phyloP scores from a whole-genome alignment of 116 monocot species.

The Zostera marina region DNA sequence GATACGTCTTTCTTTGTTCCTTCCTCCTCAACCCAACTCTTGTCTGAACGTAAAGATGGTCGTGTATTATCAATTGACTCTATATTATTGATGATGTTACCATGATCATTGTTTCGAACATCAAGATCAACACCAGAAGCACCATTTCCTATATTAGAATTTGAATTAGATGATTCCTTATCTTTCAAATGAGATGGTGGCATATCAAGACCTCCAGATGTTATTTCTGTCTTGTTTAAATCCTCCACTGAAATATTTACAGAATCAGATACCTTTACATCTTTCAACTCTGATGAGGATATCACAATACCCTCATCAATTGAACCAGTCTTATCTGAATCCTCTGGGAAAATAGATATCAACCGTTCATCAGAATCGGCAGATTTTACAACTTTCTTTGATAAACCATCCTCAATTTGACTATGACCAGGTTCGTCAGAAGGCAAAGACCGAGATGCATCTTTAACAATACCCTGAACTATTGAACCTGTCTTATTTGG shows the following conservation, averaged over 20 bases:
- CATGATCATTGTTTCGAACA: slow-evolving; percentile 3
- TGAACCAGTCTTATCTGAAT: neutral
- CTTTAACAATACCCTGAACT: neutral
- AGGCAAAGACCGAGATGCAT: too few species aligned
- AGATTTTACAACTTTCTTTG: neutral
- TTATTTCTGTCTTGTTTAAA: neutral
- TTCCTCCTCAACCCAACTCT: slow-evolving; percentile 1
- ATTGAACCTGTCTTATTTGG: neutral
- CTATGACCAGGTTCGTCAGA: neutral
- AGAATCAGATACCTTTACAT: neutral
- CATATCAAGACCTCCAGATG: neutral
- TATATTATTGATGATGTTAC: slow-evolving; percentile 1
- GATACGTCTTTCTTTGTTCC: neutral
- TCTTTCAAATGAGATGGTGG: neutral
- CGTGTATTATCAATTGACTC: neutral
- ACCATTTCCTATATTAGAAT: slow-evolving; percentile 3
- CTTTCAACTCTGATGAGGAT: neutral
- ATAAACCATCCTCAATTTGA: neutral
- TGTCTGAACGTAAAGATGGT: neutral
- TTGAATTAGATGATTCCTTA: neutral
- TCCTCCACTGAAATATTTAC: neutral
- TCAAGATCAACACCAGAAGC: neutral
- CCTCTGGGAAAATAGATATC: neutral
- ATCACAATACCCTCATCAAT: neutral
- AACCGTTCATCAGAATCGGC: neutral